Conservation (phyloP, 192 early-diverging fungal species). For the Backusella psychrophila region DNA sequence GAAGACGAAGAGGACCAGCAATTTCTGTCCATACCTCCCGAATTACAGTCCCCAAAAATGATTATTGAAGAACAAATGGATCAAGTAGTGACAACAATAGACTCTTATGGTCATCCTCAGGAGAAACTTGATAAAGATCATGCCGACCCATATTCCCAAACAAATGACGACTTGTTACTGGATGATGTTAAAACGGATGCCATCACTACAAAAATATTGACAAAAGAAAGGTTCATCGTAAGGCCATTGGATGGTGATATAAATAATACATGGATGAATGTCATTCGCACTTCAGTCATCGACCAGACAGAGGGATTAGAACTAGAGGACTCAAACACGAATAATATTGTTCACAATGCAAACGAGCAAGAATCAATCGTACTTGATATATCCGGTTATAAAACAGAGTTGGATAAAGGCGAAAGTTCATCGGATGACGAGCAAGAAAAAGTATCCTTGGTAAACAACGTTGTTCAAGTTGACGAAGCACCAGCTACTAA, state of each 20-base stretch:
- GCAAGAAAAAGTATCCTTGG: not conserved
- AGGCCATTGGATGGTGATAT: constrained; percentile 29
- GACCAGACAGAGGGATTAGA: not conserved
- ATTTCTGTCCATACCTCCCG: constrained; percentile 12
- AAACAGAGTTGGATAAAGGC: constrained; percentile 28
- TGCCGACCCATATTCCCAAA: constrained; percentile 15
- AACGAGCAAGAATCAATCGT: constrained; percentile 44
- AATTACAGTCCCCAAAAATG: constrained; percentile 31
- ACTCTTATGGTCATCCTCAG: constrained; percentile 10
- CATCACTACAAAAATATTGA: constrained; percentile 32
- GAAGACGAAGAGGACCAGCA: constrained; percentile 30
- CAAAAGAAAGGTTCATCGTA: constrained; percentile 31
- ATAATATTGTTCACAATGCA: constrained; percentile 29
- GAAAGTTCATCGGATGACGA: constrained; percentile 9
- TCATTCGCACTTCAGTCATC: constrained; percentile 4
- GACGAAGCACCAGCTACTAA: not conserved
- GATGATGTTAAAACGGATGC: constrained; percentile 21
- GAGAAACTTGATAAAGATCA: not conserved
- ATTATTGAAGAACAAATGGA: constrained; percentile 35
- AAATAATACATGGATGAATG: constrained; percentile 24
- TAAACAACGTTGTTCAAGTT: not conserved
- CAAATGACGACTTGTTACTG: constrained; percentile 20
- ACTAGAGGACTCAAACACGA: not conserved
- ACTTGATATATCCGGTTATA: constrained; percentile 53
- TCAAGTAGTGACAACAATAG: constrained; percentile 33